These are phyloP conservation scores for Coffea canephora DNA, from an alignment of 257 asterid species.

Conservation along the genomic window DNA sequence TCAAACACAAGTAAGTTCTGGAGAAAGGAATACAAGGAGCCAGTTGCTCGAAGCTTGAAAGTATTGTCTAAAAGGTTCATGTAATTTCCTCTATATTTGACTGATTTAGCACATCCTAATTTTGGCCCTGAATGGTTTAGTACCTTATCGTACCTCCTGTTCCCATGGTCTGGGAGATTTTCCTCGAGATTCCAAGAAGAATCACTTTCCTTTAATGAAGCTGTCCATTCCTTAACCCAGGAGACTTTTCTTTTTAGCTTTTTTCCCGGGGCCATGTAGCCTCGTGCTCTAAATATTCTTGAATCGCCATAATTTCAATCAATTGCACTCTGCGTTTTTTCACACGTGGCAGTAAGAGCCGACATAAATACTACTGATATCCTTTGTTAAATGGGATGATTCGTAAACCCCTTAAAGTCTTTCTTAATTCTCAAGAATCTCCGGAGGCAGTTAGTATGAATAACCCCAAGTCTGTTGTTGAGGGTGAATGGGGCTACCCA, in stretches of 20 bases:
- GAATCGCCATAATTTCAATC: not conserved
- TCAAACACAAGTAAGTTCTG: not conserved
- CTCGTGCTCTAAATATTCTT: not conserved
- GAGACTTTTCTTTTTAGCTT: not conserved
- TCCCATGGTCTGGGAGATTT: not conserved
- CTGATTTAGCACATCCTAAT: not conserved
- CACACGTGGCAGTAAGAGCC: not conserved
- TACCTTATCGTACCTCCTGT: not conserved
- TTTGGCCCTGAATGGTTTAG: not conserved
- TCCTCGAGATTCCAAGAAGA: not conserved
- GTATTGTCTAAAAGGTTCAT: not conserved
- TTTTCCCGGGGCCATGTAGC: not conserved
- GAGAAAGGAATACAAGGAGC: not conserved
- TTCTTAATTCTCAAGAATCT: no score
- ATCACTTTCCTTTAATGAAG: not conserved
- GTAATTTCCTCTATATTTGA: not conserved
- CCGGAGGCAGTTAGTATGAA: no score
- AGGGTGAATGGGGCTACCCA: no score
- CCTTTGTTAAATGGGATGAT: no score
- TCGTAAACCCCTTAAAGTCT: no score
- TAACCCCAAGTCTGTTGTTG: no score
- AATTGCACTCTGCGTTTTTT: no score
- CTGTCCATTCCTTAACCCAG: no score
- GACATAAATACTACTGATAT: not conserved
- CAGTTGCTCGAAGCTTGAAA: not conserved